Base-by-base conservation (phyloP, 805 yeast species). In the Cyberlindnera xishuangbannaensis region DNA sequence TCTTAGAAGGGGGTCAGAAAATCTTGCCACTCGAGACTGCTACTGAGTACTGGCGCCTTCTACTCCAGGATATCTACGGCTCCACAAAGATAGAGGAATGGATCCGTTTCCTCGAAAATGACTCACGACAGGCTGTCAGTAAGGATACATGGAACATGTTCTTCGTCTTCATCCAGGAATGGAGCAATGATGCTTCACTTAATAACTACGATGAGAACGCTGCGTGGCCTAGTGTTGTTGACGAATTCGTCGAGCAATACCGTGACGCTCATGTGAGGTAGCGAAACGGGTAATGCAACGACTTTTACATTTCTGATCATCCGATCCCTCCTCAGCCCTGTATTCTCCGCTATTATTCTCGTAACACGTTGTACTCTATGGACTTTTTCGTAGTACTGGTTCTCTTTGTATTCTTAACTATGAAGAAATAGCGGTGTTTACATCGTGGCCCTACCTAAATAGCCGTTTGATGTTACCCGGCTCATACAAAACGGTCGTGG, bases 151-250 rank as follows among this genome's bases (percentile, higher is more conserved):
- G 97, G 97, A 69, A 73, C 40, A 87, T 88, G 97, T 62, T 83
- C 36, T 69, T 69, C 34, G 75, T 77, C 36, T 85, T 87, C 48
- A 57, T 80, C 35, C 57, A 62, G 34, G 71, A 72, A 39, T 67
- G 67, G 39, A 57, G 73, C 1, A 41, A 53, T 13, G 83, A 84
- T 39, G 74, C 82, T 0, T 41, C 50, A 1, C 61, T 90, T 5
- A 58, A 59, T 12, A 59, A 57, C 3, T 88, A 87, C 56, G 88
- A 82, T 47, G 92, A 81, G 43, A 71, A 73, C 45, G 87, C 82
- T 16, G 83, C 96, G 1, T 90, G 97, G 97, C 98, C 97, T 5
- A 74, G 83, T 34, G 62, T 85, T 13, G 75, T 90, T 44, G 98
- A 90, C 55, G 85, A 78, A 38, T 90, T 74, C 51, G 82, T 85